These are phyloP conservation scores for Trypanosomatidae sp. DNA, from an alignment of 208 protist genomes.

Conservation along the genomic window DNA sequence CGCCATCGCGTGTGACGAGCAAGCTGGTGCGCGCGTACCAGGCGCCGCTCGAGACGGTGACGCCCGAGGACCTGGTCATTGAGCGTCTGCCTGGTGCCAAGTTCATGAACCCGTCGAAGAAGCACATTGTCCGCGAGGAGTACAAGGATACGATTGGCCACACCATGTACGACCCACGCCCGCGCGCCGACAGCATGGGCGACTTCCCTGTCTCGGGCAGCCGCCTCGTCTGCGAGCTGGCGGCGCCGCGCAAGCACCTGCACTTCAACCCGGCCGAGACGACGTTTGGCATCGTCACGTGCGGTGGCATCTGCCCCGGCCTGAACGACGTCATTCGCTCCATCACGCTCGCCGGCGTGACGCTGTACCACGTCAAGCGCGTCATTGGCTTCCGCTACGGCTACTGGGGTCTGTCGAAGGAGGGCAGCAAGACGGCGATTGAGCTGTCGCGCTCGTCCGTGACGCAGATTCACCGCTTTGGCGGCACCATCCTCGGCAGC, in stretches of 20 bases:
- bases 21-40: constrained; percentile 26
- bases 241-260: constrained; percentile 62
- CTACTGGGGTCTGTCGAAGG: constrained; percentile 87
- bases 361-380: constrained; percentile 80
- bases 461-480: constrained; percentile 84
- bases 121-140: constrained; percentile 55
- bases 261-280: constrained; percentile 86
- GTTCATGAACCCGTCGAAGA: constrained; percentile 72
- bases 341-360: constrained; percentile 64
- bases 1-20: constrained; percentile 1
- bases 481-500: constrained; percentile 88
- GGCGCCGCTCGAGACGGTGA: constrained; percentile 34
- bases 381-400: constrained; percentile 89
- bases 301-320: constrained; percentile 93
- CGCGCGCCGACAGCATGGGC: constrained; percentile 26
- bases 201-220: constrained; percentile 59
- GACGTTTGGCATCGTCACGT: constrained; percentile 89
- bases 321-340: constrained; percentile 93
- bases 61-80: constrained; percentile 57
- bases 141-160: constrained; percentile 65
- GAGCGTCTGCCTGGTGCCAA: constrained; percentile 57
- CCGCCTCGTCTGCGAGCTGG: constrained; percentile 58
- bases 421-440: constrained; percentile 76
- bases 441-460: constrained; percentile 70
- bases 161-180: constrained; percentile 84